A percentile compares a stretch with the other conserved stretches of the same genome.
phyloP scores from a whole-genome alignment of 1,284 basidiomycete species.

The Ceratobasidium theobromae region DNA sequence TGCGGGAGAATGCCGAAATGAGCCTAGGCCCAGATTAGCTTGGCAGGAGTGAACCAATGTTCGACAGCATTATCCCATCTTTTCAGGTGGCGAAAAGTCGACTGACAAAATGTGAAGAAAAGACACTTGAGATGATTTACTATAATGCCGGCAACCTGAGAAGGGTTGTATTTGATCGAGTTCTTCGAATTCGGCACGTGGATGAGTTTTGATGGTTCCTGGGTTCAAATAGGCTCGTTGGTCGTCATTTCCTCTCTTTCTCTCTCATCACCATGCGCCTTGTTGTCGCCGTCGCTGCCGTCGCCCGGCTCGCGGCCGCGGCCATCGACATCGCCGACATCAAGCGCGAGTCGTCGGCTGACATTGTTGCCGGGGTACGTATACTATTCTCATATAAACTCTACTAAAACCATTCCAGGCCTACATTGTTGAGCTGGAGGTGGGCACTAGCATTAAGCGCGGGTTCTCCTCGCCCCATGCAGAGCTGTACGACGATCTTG shows the following conservation, averaged over 20 bases:
- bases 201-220: neutral
- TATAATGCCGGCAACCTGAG: too few relatives aligned
- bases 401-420: neutral
- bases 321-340: slow-evolving; percentile 27
- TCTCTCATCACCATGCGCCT: slow-evolving; percentile 1
- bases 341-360: slow-evolving; percentile 4
- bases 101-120: too few relatives aligned
- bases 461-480: neutral
- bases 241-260: neutral
- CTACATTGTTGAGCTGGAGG: slow-evolving; percentile 22
- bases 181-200: neutral
- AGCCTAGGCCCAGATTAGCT: too few relatives aligned
- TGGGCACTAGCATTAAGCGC: neutral
- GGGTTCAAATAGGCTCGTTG: neutral
- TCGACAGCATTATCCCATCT: too few relatives aligned
- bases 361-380: slow-evolving; percentile 9
- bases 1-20: too few relatives aligned
- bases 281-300: slow-evolving; percentile 6
- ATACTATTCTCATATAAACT: neutral
- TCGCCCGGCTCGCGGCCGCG: slow-evolving; percentile 21
- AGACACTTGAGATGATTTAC: too few relatives aligned
- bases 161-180: neutral
- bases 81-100: too few relatives aligned
- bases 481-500: slow-evolving; percentile 9
- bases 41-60: too few relatives aligned